These are phyloP conservation scores for Aschersonia sp. DNA, from an alignment of 2,329 filamentous ascomycete genomes.

Conservation along the genomic window DNA sequence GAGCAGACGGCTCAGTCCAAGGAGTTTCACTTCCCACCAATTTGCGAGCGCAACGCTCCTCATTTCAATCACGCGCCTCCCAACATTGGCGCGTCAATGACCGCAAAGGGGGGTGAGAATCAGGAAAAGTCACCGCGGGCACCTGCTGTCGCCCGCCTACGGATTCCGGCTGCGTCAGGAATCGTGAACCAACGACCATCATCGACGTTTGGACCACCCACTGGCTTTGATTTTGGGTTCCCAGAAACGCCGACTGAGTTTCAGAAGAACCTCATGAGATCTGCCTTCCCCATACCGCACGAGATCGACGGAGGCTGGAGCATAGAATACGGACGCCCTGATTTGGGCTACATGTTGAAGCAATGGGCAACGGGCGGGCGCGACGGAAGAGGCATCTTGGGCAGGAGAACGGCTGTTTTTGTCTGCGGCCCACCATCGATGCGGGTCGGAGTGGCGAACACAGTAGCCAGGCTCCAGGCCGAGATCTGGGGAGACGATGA, in stretches of 20 bases:
- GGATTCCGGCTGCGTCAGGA: constrained; percentile 26
- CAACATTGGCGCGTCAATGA: constrained; percentile 7
- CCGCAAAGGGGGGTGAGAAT: constrained; percentile 3
- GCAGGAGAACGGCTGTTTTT: constrained; percentile 73
- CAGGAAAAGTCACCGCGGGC: constrained; percentile 20
- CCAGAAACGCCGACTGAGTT: constrained; percentile 73
- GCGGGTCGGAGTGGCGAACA: constrained; percentile 75
- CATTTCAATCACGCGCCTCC: constrained; percentile 44
- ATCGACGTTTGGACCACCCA: constrained; percentile 43
- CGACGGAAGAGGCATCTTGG: constrained; percentile 55
- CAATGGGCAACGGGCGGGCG: constrained; percentile 62
- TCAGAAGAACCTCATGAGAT: constrained; percentile 80
- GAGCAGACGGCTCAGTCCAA: constrained; percentile 9
- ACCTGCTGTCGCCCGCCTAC: constrained; percentile 43
- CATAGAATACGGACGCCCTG: constrained; percentile 82
- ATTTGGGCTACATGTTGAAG: constrained; percentile 74
- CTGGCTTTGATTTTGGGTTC: constrained; percentile 67
- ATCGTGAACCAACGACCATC: constrained; percentile 27
- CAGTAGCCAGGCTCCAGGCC: constrained; percentile 68
- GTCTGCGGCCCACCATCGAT: constrained; percentile 83
- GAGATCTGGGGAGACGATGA: constrained; percentile 67
- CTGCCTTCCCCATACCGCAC: constrained; percentile 61
- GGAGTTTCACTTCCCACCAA: constrained; percentile 44
- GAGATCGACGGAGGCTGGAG: constrained; percentile 70
- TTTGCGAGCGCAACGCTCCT: constrained; percentile 33